Conservation (phyloP, 2,329 filamentous ascomycete genomes). For the Colletotrichum sp. region DNA sequence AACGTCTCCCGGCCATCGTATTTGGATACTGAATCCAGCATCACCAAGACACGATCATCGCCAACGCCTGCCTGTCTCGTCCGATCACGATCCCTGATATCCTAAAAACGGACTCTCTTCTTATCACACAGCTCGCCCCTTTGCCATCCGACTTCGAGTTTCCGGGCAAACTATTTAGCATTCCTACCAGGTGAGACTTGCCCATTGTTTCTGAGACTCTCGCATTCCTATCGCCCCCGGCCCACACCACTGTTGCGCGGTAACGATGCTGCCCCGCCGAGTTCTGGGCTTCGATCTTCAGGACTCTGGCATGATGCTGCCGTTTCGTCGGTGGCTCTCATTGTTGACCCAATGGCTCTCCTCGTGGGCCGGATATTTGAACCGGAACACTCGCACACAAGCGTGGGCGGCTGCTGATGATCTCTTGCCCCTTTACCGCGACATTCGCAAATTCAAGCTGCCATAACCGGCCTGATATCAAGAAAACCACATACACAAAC, state of each 20-base stretch:
- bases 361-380: not conserved
- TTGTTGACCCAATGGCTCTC: not conserved
- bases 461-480: not conserved
- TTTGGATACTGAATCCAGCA: not conserved
- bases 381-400: not conserved
- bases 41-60: not conserved
- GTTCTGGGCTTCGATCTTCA: not conserved
- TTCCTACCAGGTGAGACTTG: slow-evolving; percentile 20
- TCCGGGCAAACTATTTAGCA: slow-evolving; percentile 6
- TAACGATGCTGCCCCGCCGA: not conserved
- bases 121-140: not conserved
- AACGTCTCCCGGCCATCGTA: not conserved
- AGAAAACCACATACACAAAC: not conserved
- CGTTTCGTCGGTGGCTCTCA: not conserved
- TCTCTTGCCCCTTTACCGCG: not conserved
- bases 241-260: slow-evolving; percentile 13
- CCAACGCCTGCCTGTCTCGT: not conserved
- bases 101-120: not conserved
- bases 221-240: not conserved
- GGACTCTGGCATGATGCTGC: not conserved
- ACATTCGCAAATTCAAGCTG: not conserved
- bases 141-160: not conserved
- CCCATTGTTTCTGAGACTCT: slow-evolving; percentile 16
- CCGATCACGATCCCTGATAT: not conserved
- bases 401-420: not conserved